Evolutionary conservation across 805 yeast genomes (phyloP), one percentile per base, ranked within the genome.

Genomic region (Phaffomyces thermotolerans): DNA sequence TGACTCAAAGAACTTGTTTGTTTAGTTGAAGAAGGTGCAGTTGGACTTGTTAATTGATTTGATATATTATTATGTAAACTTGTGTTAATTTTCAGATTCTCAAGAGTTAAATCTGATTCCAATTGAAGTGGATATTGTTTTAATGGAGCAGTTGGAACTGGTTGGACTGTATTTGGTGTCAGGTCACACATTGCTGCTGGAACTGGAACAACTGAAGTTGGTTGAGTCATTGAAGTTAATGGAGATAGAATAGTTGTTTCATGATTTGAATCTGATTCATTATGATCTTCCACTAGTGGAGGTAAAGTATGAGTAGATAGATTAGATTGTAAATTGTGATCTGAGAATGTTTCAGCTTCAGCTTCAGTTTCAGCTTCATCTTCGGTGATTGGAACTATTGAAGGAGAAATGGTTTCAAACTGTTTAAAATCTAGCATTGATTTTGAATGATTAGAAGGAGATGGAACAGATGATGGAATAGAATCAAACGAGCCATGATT

Each of bases 371-470:
- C 36, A 39, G 4, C 22, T 12, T 29, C 37, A 31, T 17, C 25
- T 13, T 30, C 36, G 36, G 29, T 27, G 14, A 17, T 32, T 17
- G 24, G 14, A 13, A 31, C 9, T 14, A 18, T 32, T 17, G 33
- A 13, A 17, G 37, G 18, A 20, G 37, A 12, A 10, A 24, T n/a
- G 18, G 34, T 6, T 20, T 14, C 32, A 17, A 34, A 18, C 8
- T 33, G 22, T 23, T 42, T 45, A 29, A 54, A 42, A 39, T 57
- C 62, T 31, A 57, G 34, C 62, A 57, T 57, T 2, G 62, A 56
- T 36, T 47, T 53, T 10, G 40, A 24, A 24, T 42, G 45, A 4
- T 45, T 40, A 6, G 34, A 27, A 7, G 46, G 42, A n/a, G 42
- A 42, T 8, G 36, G 39, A 14, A 34, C 24, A 5, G 46, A 23